These are phyloP conservation scores for Fusarium goolgardi DNA, from an alignment of 2,329 filamentous ascomycete species.

Conservation along the genomic window DNA sequence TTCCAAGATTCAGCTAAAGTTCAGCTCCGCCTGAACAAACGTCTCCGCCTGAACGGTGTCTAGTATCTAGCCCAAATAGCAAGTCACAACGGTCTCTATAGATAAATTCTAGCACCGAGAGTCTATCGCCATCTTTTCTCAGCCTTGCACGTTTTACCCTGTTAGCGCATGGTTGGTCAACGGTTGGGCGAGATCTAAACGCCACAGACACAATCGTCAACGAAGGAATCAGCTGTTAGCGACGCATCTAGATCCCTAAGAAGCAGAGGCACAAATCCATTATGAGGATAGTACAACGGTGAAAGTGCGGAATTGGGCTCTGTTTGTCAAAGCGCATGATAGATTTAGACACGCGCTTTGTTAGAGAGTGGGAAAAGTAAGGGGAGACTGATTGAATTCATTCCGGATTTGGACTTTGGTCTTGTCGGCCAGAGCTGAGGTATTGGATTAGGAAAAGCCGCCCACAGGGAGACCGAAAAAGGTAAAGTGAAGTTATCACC, in stretches of 20 bases:
- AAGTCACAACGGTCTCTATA: background rate
- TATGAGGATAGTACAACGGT: background rate
- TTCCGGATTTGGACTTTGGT: background rate
- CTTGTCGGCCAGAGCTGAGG: background rate
- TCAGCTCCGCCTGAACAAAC: background rate
- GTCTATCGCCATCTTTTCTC: conserved; percentile 20
- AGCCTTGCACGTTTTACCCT: background rate
- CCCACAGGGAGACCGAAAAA: too few species aligned
- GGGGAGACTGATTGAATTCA: conserved; percentile 16
- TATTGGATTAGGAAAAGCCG: background rate
- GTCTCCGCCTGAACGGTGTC: background rate
- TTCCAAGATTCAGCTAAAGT: background rate
- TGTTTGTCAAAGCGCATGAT: background rate
- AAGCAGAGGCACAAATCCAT: background rate
- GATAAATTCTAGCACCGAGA: background rate
- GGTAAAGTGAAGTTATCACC: background rate
- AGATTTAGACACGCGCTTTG: background rate
- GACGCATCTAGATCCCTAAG: conserved; percentile 20
- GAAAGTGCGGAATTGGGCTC: rapidly evolving
- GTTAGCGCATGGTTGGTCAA: conserved; percentile 14
- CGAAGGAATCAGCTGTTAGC: conserved; percentile 2
- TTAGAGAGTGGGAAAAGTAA: conserved; percentile 1
- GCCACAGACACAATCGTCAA: conserved; percentile 29
- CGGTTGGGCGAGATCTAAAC: conserved; percentile 24
- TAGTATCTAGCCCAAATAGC: background rate